Evolutionary conservation across 371 early-diverging fungal genomes (phyloP), one percentile per base, ranked within the genome.

Genomic region (Lichtheimia ramosa): DNA sequence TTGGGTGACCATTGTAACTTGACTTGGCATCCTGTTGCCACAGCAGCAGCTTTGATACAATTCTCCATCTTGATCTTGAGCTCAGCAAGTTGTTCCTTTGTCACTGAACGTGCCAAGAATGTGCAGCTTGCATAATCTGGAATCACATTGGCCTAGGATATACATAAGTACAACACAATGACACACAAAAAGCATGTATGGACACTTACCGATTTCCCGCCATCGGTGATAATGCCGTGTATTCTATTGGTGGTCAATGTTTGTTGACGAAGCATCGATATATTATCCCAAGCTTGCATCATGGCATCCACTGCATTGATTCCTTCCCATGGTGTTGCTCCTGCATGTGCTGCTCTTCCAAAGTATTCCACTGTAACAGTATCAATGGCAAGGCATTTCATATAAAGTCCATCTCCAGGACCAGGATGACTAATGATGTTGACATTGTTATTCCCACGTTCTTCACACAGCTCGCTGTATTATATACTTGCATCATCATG

Each of bases 301-400:
- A 86, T 65, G 2, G 91, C 91, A 59, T 91, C 89, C 8, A 91
- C 66, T 5, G 92, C 92, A 63, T 92, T 91, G 56, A 86, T 69
- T 1, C 93, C 93, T 8, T 89, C 81, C 90, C 74, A 77, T 20
- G 77, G 77, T 4, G 72, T 56, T 53, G 64, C 62, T 34, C 77
- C 81, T 18, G 89, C 89, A 68, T 90, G 90, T 21, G 84, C 72
- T 14, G 83, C 62, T 24, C 69, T 75, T 13, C 90, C 90, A 70
- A 79, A 83, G 65, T 81, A 90, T 54, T 86, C 82, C 7, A 86
- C 76, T 16, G 54, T 27, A 13, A 83, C 41, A 0, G 64, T 40
- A 54, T 80, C 75, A 41, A 85, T 34, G 14, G 86, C 85, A 24
- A 86, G 58, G 39, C 58, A 61, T 54, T 67, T 61, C 3, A 53